phyloP scores from a whole-genome alignment of 352 stramenopile genomes.

The Blastocystis sp. region DNA sequence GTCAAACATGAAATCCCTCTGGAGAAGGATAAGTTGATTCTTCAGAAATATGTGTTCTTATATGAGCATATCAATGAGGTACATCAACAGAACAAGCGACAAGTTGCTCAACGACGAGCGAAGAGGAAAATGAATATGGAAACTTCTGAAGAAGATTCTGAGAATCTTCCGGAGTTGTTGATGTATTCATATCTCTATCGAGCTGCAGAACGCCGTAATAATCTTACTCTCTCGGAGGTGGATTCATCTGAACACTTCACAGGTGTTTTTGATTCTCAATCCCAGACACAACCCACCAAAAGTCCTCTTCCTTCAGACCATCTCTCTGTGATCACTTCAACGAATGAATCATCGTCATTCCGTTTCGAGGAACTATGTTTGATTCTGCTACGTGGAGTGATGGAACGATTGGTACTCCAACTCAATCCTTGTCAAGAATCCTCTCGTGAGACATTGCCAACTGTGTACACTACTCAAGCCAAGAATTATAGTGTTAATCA shows the following conservation, averaged over 20 bases:
- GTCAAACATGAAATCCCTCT: not conserved
- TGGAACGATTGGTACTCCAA: constrained; percentile 1
- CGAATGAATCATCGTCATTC: not conserved
- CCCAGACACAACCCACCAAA: not conserved
- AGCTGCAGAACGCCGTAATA: not conserved
- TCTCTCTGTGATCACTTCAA: constrained; percentile 12
- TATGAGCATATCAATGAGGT: constrained; percentile 16
- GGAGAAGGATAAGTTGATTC: not conserved
- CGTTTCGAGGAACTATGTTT: constrained; percentile 19
- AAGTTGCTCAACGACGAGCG: not conserved
- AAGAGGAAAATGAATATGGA: not conserved
- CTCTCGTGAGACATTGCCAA: not conserved
- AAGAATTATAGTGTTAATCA: constrained; percentile 11
- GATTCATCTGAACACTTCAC: not conserved
- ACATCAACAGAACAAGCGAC: not conserved
- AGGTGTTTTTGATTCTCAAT: constrained; percentile 6
- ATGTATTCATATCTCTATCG: constrained; percentile 17
- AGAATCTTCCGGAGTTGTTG: not conserved
- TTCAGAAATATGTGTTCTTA: not conserved
- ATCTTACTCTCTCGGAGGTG: not conserved
- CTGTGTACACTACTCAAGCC: constrained; percentile 9
- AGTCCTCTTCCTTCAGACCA: constrained; percentile 9
- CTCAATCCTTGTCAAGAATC: constrained; percentile 18
- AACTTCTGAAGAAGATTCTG: not conserved
- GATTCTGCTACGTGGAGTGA: constrained; percentile 33